Conservation (phyloP, 2,329 filamentous ascomycete species). For the Microdochium trichocladiopsis region DNA sequence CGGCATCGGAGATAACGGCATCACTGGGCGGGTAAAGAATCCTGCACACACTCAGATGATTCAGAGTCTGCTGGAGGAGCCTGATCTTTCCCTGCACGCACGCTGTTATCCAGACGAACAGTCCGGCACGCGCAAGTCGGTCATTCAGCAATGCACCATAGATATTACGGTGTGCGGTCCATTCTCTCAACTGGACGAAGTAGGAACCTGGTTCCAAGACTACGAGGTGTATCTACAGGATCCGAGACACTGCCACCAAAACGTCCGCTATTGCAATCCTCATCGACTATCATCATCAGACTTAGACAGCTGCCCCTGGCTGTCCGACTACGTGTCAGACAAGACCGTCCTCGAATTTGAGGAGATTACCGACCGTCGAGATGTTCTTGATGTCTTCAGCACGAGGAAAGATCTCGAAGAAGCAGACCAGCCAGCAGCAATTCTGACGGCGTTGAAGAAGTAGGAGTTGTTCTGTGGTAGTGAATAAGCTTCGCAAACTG, state of each 20-base stretch:
- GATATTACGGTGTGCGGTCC: constrained; percentile 23
- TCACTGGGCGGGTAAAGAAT: background rate
- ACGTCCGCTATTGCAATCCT: constrained; percentile 26
- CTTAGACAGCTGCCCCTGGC: constrained; percentile 5
- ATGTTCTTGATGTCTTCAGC: constrained; percentile 4
- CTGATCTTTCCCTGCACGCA: background rate
- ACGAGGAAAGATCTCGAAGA: constrained; percentile 4
- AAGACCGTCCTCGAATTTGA: constrained; percentile 1
- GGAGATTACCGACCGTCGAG: background rate
- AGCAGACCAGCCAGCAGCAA: constrained; percentile 2
- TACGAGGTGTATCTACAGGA: constrained; percentile 26
- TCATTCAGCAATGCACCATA: constrained; percentile 12
- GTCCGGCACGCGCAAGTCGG: background rate
- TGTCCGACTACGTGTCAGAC: constrained; percentile 4
- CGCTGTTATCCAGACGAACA: background rate
- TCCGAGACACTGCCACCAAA: constrained; percentile 14
- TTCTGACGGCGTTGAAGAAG: constrained; percentile 6
- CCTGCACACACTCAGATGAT: constrained; percentile 1
- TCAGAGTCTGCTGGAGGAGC: background rate
- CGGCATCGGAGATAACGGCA: background rate
- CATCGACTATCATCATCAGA: constrained; percentile 19
- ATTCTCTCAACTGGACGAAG: constrained; percentile 13
- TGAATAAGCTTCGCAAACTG: background rate
- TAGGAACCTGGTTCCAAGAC: constrained; percentile 21
- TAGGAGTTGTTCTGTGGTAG: background rate